Base-by-base conservation (phyloP, 2,329 filamentous ascomycete species). In the Calonectria hongkongensis region DNA sequence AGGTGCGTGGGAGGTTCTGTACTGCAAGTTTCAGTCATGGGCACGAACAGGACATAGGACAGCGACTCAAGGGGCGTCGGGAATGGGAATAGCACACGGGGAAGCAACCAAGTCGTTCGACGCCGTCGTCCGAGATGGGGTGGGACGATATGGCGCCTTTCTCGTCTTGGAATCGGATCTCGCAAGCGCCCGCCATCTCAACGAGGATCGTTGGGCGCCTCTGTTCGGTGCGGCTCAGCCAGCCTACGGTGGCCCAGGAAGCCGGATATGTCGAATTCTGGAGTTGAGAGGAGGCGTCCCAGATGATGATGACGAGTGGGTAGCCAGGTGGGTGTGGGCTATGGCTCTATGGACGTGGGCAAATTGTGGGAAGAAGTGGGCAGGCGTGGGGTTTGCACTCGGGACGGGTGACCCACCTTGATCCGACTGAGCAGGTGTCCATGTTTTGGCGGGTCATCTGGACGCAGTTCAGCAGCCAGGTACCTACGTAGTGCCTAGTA, bases 331-430 rank as follows among this genome's bases (percentile, higher is more conserved):
- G 33, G 72, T 73, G 78, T 79, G 78, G 67, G 74, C 68, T 69
- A 76, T 77, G 76, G 69, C 71, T 60, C 73, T 73, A 75, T 75
- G 73, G 56, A 65, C 72, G 72, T 76, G 73, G 75, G 73, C 67
- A 36, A 68, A 63, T 58, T 50, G 66, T 68, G 66, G 66, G 51
- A 41, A 33, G 43, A n/a, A 39, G 66, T 68, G 66, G 66, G 67
- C 36, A 50, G 64, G 74, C 69, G 67, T 73, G 66, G 62, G 65
- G 66, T 70, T 68, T 66, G 56, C 63, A 58, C 54, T 70, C 65
- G 66, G 69, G 27, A 70, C 70, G 45, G 66, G 56, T 60, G 63
- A 45, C 56, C 51, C 63, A 66, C 68, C 50, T 21, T 21, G 25
- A 47, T 54, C 51, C 39, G 50, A 54, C 50, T 25, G 6, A 33